A percentile compares a stretch with the other conserved stretches of the same genome.
phyloP scores from a whole-genome alignment of 306 rosid species.

The Glycyrrhiza uralensis region DNA sequence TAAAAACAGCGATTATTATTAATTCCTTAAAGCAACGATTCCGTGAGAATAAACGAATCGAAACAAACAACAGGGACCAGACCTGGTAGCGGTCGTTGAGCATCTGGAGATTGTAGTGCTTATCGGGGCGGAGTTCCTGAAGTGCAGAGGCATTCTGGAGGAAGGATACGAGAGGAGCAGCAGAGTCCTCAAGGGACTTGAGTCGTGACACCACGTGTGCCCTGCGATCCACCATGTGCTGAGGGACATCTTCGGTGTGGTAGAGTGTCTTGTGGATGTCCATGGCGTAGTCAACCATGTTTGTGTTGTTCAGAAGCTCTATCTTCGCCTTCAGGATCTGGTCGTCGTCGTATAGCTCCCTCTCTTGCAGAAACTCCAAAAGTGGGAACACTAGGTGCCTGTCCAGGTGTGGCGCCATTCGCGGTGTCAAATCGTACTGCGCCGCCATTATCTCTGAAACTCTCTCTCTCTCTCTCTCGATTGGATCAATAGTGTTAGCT shows the following conservation, averaged over 20 bases:
- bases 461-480: too few species aligned
- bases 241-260: constrained; percentile 87
- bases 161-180: constrained; percentile 83
- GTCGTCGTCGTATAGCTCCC: constrained; percentile 61
- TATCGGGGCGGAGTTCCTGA: constrained; percentile 84
- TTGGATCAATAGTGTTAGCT: too few species aligned
- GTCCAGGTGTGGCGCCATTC: constrained; percentile 81
- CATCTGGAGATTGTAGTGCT: constrained; percentile 90
- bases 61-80: neutral
- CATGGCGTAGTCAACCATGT: constrained; percentile 98
- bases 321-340: constrained; percentile 85
- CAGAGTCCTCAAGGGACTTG: constrained; percentile 54
- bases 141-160: constrained; percentile 76
- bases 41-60: neutral
- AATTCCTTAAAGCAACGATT: neutral
- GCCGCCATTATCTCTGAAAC: too few species aligned
- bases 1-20: neutral
- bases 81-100: constrained; percentile 90
- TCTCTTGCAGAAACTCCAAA: constrained; percentile 85
- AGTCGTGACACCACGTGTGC: constrained; percentile 32
- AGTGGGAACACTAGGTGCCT: constrained; percentile 85
- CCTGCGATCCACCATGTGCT: constrained; percentile 43
- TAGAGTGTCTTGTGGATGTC: constrained; percentile 88
- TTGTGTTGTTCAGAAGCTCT: constrained; percentile 83
- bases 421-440: constrained; percentile 78